phyloP scores from a whole-genome alignment of 2,329 filamentous ascomycete genomes.

The Dothideomycetidae sp. region DNA sequence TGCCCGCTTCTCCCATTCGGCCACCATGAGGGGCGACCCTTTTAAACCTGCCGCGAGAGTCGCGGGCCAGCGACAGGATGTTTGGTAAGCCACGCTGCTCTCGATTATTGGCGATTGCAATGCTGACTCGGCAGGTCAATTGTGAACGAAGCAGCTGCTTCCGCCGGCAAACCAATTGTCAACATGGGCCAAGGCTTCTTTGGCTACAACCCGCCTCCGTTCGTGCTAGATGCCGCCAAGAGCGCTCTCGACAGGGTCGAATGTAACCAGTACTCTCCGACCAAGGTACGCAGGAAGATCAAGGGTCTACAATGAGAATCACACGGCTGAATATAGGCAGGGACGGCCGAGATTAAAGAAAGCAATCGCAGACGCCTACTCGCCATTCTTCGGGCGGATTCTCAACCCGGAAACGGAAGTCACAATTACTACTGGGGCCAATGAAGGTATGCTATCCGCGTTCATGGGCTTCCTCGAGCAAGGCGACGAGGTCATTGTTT shows the following conservation, averaged over 20 bases:
- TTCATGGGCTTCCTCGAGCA: slow-evolving; percentile 96
- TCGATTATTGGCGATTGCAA: background rate
- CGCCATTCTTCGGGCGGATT: slow-evolving; percentile 68
- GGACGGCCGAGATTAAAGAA: slow-evolving; percentile 83
- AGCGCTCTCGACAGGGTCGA: slow-evolving; percentile 78
- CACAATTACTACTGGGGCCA: slow-evolving; percentile 83
- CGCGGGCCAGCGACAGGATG: slow-evolving; percentile 42
- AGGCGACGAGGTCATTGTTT: slow-evolving; percentile 92
- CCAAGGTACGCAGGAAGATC: slow-evolving; percentile 43
- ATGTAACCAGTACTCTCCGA: slow-evolving; percentile 97
- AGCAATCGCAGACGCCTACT: slow-evolving; percentile 85
- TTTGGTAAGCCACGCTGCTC: slow-evolving; percentile 33
- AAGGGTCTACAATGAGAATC: background rate
- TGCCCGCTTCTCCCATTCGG: slow-evolving; percentile 1
- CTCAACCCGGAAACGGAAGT: slow-evolving; percentile 85
- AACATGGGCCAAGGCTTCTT: slow-evolving; percentile 67
- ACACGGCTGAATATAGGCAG: slow-evolving; percentile 20
- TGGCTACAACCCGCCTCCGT: slow-evolving; percentile 85
- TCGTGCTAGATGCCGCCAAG: slow-evolving; percentile 85
- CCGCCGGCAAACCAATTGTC: slow-evolving; percentile 49
- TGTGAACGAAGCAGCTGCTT: slow-evolving; percentile 52
- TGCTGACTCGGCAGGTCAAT: slow-evolving; percentile 40
- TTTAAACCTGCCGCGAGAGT: slow-evolving; percentile 42
- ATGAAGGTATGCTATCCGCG: slow-evolving; percentile 87
- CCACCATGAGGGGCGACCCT: slow-evolving; percentile 22